These are phyloP conservation scores for Talaromyces sp. DNA, from an alignment of 2,329 filamentous ascomycete genomes.

Conservation along the genomic window DNA sequence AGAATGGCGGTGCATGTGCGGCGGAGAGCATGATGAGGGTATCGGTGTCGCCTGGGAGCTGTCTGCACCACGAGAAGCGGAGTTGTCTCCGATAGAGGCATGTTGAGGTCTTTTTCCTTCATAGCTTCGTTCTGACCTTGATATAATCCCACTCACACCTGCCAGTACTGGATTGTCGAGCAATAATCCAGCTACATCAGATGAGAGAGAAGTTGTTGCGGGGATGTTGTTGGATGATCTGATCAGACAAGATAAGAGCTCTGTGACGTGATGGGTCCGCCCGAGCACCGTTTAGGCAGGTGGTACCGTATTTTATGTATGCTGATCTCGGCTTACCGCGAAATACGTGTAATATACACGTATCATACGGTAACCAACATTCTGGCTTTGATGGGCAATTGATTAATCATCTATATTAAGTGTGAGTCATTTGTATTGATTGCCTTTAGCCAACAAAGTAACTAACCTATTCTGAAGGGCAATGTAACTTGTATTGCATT, in stretches of 20 bases:
- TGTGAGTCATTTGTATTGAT: neutral
- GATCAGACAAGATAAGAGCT: conserved; percentile 16
- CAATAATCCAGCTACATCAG: conserved; percentile 1
- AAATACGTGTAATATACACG: neutral
- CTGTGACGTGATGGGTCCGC: conserved; percentile 15
- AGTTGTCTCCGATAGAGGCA: conserved; percentile 41
- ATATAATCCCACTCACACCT: neutral
- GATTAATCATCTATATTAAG: neutral
- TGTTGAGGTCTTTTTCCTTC: conserved; percentile 35
- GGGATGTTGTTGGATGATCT: neutral
- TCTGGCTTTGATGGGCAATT: too few species aligned
- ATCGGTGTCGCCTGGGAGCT: conserved; percentile 40
- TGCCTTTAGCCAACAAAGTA: neutral
- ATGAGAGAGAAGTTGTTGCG: neutral
- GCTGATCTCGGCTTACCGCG: neutral
- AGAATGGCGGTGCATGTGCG: conserved; percentile 45
- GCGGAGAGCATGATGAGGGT: conserved; percentile 44
- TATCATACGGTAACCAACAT: neutral
- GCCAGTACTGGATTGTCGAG: neutral
- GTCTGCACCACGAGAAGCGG: conserved; percentile 45
- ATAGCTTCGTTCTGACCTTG: conserved; percentile 22
- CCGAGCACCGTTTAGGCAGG: neutral
- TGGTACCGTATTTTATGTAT: neutral
- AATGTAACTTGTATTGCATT: neutral
- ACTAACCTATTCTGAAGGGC: neutral